Base-by-base conservation (phyloP, 352 stramenopile genomes). In the Globisporangium splendens region DNA sequence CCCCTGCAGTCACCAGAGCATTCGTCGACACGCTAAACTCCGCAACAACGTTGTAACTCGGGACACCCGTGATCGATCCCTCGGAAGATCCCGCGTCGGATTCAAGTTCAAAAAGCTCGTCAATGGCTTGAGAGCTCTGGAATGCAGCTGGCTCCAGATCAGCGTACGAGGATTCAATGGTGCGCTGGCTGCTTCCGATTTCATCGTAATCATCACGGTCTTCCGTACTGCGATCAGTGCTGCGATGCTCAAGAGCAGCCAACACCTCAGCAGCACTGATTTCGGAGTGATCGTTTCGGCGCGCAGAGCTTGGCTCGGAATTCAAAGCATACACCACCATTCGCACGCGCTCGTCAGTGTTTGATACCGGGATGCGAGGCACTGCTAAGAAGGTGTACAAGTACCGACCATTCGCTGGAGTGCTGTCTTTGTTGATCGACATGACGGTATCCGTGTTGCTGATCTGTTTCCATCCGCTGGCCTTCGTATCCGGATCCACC, bases 361-460 rank as follows among this genome's bases (percentile, higher is more conserved):
- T 54, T 8, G 72, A 69, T 5, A 92, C 75, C 13, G 79, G 75
- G 12, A 94, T 90, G 1, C 83, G 79, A 15, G 84, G 84, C n/a
- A 94, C 84, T 1, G 82, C 77, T 62, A 94, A 65, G 66, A 94
- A 94, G 42, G 82, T 88, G 63, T 94, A 93, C 41, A 89, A 53
- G 31, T 86, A 85, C 3, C 79, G 74, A 18, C 75, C 76, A 39
- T 65, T 72, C 22, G 67, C 47, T 10, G 65, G 60, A 0, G 63
- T 33, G n/a, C 63, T 17, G 20, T 89, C 78, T 52, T 87, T 91
- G 33, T 66, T 65, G n/a, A 68, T 67, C 20, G 80, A 77, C 54
- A 79, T 71, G 8, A 92, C 80, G 7, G 84, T 94, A 57, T 94
- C 84, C 0, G 84, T 94, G 55, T 91, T 92, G 46, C 82, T 88